These are phyloP conservation scores for Chlorella sp. DNA, from an alignment of 139 green algal species.

Conservation along the genomic window DNA sequence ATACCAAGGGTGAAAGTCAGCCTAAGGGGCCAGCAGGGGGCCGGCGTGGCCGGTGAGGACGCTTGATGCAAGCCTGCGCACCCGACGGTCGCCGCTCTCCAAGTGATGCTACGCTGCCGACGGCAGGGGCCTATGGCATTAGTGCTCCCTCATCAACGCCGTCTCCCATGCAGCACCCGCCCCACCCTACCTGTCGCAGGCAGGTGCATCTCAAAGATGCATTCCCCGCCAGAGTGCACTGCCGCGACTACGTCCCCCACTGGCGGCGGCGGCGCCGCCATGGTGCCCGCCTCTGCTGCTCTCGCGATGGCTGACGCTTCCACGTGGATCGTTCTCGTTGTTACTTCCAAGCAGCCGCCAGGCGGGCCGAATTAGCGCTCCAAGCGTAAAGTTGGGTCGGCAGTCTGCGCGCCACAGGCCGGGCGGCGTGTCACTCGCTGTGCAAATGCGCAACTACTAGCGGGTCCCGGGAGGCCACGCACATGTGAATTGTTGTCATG, in stretches of 20 bases:
- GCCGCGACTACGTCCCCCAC: slow-evolving; percentile 6
- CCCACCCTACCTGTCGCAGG: not conserved
- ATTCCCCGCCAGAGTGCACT: not conserved
- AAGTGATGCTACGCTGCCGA: not conserved
- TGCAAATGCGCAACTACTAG: too few relatives aligned
- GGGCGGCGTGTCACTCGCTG: too few relatives aligned
- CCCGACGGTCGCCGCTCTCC: not conserved
- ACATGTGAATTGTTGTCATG: not conserved
- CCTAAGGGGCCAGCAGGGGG: not conserved
- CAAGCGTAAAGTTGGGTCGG: too few relatives aligned
- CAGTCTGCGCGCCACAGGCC: too few relatives aligned
- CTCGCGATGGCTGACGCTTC: not conserved
- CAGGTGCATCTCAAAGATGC: not conserved
- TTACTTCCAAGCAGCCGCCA: not conserved
- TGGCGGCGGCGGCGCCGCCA: not conserved
- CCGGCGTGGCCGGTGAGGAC: not conserved
- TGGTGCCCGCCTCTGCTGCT: not conserved
- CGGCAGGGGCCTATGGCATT: too few relatives aligned
- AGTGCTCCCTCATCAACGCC: too few relatives aligned
- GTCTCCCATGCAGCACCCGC: too few relatives aligned
- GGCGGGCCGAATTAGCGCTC: not conserved
- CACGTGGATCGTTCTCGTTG: not conserved
- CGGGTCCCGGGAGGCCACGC: too few relatives aligned
- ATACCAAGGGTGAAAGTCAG: not conserved
- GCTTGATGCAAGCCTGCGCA: not conserved